Evolutionary conservation across 805 yeast genomes (phyloP).

Genomic region (Candida odintsovae): DNA sequence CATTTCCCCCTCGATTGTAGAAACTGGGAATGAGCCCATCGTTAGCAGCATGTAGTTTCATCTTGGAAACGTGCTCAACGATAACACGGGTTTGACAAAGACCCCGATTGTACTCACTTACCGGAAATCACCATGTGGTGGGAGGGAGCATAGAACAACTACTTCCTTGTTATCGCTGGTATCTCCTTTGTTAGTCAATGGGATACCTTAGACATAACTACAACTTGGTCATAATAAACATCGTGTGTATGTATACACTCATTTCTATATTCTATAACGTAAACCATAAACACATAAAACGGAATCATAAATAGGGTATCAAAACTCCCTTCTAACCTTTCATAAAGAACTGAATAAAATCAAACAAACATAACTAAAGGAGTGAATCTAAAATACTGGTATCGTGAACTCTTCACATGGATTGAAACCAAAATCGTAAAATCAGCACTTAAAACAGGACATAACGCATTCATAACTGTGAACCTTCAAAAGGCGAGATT

Average conservation of each 20-base stretch:
- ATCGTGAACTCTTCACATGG: neutral
- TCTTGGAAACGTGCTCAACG: too few species aligned
- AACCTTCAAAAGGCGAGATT: neutral
- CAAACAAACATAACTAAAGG: neutral
- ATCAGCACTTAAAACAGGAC: neutral
- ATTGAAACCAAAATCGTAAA: neutral
- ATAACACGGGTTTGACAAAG: too few species aligned
- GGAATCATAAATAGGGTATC: neutral
- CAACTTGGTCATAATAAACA: neutral
- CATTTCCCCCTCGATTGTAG: too few species aligned
- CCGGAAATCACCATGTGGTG: too few species aligned
- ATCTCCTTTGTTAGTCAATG: too few species aligned
- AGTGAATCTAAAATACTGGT: neutral
- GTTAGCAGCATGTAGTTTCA: too few species aligned
- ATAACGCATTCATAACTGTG: neutral
- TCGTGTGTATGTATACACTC: neutral
- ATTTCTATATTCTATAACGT: constrained; percentile 6
- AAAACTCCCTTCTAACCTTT: neutral
- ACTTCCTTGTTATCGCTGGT: too few species aligned
- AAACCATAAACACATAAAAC: constrained; percentile 6
- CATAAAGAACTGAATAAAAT: neutral
- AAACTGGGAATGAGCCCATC: too few species aligned
- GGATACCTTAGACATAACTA: neutral
- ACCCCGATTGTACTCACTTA: too few species aligned
- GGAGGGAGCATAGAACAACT: too few species aligned